Base-by-base conservation (phyloP, 805 yeast species). In the Wickerhamomyces silvicola region DNA sequence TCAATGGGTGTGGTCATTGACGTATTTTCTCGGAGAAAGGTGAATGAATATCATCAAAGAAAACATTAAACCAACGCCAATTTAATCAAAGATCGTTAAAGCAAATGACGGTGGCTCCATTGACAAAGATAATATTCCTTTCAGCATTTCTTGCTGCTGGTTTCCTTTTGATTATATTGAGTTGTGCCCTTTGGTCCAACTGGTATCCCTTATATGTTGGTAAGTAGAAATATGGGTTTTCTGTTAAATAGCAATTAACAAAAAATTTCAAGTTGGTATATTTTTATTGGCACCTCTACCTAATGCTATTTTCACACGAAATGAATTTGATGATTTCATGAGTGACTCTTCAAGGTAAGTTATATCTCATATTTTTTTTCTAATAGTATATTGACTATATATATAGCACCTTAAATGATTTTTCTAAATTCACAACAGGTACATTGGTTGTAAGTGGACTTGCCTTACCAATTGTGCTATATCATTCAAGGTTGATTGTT, bases 201-300 rank as follows among this genome's bases (percentile, higher is more conserved):
- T 92, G 96, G 94, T 76, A 81, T 49, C 97, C 98, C 22, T 68
- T 90, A 36, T 69, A 80, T 23, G 85, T 82, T 43, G 69, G 72
- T 67, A 42, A 29, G 72, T 65, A 16, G 7, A 10, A 4, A n/a
- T n/a, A n/a, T n/a, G n/a, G n/a, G n/a, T n/a, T 13, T 17, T 19
- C 11, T 4, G 2, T 24, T 6, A 12, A 15, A 11, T n/a, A 13
- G 16, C 16, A 9, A 5, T 14, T 26, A 35, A 41, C 36, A 32
- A 43, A 43, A 7, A 3, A 12, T 11, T 4, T 9, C 10, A 21
- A 53, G 74, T 75, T 21, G 75, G 76, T 12, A 64, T 81, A 41
- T 81, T 81, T 54, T 64, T 75, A 24, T 38, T 78, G 24, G 88
- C 92, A 3, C 88, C 87, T 22, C 35, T 81, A 22, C 94, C 94